phyloP scores from a whole-genome alignment of 83 land plant species.

The Picea abies region DNA sequence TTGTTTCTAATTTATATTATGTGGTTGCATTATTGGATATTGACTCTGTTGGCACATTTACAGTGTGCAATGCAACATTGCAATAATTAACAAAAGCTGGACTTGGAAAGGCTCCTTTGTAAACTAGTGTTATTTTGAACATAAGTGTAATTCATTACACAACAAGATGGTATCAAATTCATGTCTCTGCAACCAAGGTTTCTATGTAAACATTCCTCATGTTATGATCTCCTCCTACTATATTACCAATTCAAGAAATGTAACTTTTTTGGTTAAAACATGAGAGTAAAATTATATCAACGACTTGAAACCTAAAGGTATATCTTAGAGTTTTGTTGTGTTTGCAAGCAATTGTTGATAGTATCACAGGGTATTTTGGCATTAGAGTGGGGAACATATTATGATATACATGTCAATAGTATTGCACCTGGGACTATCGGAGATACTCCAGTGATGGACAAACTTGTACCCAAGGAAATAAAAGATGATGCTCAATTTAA shows the following conservation, averaged over 20 bases:
- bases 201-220: not conserved
- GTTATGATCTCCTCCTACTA: not conserved
- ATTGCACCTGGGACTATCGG: constrained; percentile 99
- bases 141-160: constrained; percentile 95
- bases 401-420: constrained; percentile 91
- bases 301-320: constrained; percentile 14
- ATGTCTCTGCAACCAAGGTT: constrained; percentile 98
- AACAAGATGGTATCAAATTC: constrained; percentile 95
- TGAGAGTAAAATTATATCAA: not conserved
- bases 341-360: constrained; percentile 92
- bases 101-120: constrained; percentile 60
- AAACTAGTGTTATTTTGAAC: constrained; percentile 80
- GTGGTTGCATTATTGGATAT: constrained; percentile 85
- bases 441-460: constrained; percentile 86
- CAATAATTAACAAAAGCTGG: constrained; percentile 85
- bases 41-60: constrained; percentile 95
- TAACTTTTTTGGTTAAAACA: not conserved
- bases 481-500: constrained; percentile 20
- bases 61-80: constrained; percentile 91
- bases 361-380: constrained; percentile 87
- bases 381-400: constrained; percentile 94
- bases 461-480: no score
- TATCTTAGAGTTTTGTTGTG: not conserved
- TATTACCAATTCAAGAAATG: not conserved
- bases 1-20: not conserved